A percentile compares a stretch with the other conserved stretches of the same genome.
These are phyloP conservation scores for Pyrenophora teres DNA, from an alignment of 2,329 filamentous ascomycete species.

Conservation along the genomic window DNA sequence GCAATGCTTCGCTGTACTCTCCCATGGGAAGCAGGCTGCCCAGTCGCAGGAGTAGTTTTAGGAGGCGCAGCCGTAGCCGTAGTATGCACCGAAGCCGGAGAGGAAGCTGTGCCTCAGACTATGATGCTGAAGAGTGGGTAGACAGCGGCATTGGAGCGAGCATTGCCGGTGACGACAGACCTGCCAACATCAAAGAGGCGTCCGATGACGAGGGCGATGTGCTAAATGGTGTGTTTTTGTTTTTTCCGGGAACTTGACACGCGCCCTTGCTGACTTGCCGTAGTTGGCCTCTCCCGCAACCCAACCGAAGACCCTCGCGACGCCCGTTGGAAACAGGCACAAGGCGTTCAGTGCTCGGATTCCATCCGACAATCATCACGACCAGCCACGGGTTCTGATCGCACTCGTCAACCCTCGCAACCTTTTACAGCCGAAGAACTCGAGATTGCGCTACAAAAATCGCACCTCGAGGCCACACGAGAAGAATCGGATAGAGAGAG, in stretches of 20 bases:
- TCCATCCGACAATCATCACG: conserved; percentile 29
- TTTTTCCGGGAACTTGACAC: background rate
- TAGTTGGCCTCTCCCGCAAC: conserved; percentile 44
- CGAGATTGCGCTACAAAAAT: conserved; percentile 50
- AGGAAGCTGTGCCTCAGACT: conserved; percentile 43
- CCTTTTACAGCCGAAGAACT: conserved; percentile 54
- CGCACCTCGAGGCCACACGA: conserved; percentile 42
- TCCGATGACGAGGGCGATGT: conserved; percentile 54
- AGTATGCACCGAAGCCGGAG: conserved; percentile 38
- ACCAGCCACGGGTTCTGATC: conserved; percentile 34
- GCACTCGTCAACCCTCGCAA: conserved; percentile 34
- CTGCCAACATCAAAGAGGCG: conserved; percentile 48
- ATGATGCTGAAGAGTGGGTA: conserved; percentile 48
- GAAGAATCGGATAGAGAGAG: conserved; percentile 35
- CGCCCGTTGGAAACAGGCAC: conserved; percentile 29
- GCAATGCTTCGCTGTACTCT: conserved; percentile 52
- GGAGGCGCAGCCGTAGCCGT: conserved; percentile 38
- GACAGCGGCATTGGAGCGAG: conserved; percentile 45
- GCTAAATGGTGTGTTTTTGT: conserved; percentile 49
- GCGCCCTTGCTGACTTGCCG: conserved; percentile 21
- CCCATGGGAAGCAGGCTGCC: conserved; percentile 56
- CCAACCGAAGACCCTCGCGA: conserved; percentile 41
- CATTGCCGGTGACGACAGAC: conserved; percentile 37
- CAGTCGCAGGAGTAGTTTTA: conserved; percentile 46
- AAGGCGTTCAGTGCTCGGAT: conserved; percentile 36